phyloP scores from a whole-genome alignment of 1,139 yeast species.

The Sugiyamaella xylanicola region DNA sequence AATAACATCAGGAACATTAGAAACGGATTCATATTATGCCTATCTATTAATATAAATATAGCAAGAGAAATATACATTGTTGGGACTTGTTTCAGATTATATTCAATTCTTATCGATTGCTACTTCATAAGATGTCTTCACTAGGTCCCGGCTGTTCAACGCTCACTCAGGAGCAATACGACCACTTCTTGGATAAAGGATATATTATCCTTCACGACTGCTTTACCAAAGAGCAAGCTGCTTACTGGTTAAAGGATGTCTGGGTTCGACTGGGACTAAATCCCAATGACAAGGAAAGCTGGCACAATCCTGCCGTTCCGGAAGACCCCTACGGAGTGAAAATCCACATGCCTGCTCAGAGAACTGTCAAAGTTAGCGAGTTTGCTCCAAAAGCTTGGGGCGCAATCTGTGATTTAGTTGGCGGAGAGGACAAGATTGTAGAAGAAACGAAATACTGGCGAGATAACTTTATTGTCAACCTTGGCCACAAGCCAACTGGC shows the following conservation, averaged over 20 bases:
- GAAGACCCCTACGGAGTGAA: slow-evolving; percentile 20
- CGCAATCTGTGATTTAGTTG: slow-evolving; percentile 21
- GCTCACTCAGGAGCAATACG: slow-evolving; percentile 19
- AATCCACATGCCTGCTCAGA: slow-evolving; percentile 22
- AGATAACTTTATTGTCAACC: slow-evolving; percentile 23
- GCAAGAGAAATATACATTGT: too few relatives aligned
- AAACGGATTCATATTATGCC: background rate
- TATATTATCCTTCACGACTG: slow-evolving; percentile 20
- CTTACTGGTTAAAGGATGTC: slow-evolving; percentile 22
- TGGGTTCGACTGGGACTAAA: slow-evolving; percentile 22
- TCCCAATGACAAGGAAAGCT: slow-evolving; percentile 20
- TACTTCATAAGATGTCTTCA: slow-evolving; percentile 2
- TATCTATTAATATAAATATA: too few relatives aligned
- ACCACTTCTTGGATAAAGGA: slow-evolving; percentile 19
- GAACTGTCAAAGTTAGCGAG: slow-evolving; percentile 18
- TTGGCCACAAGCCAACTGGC: slow-evolving; percentile 14
- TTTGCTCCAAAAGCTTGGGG: slow-evolving; percentile 25
- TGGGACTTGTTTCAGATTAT: too few relatives aligned
- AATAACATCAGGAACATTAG: background rate
- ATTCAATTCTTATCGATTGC: too few relatives aligned
- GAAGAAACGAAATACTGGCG: slow-evolving; percentile 21
- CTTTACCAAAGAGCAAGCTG: slow-evolving; percentile 21
- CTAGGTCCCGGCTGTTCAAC: slow-evolving; percentile 21
- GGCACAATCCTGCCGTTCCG: slow-evolving; percentile 17
- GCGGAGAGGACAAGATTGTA: slow-evolving; percentile 18